Evolutionary conservation across 257 asterid genomes (phyloP), one percentile per base, ranked within the genome.

Genomic region (Thymus quinquecostatus): DNA sequence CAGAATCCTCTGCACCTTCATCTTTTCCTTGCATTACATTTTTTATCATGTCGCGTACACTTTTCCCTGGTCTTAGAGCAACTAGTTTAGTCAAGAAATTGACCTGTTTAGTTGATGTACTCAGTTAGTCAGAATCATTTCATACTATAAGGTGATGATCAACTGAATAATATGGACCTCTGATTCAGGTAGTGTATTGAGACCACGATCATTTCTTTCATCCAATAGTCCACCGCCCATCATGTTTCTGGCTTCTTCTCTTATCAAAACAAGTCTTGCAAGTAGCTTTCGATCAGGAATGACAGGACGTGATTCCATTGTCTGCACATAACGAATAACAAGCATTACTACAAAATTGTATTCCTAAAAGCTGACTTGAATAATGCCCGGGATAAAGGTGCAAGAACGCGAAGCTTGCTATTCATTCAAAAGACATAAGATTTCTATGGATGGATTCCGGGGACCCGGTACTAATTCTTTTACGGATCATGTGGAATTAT

Each of bases 211-310:
- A 77, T 94, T 94, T 87, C 98, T 88, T 81, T 91, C 97, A 70
- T 94, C 96, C 30, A 94, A 83, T 82, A 94, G 78, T 74, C 98
- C 98, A 74, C 98, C 98, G 29, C 98, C 97, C 97, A 94, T 89
- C 98, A 91, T 93, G 77, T 83, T 83, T 80, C 96, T 88, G 57
- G 98, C 96, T 86, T 94, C 98, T 89, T 94, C 98, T 89, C 97
- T 86, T 76, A 94, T 83, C 82, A 94, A 86, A 79, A 89, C 97
- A 45, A 93, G 96, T 84, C 97, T 87, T 48, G 96, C 99, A 60
- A 94, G 97, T 66, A 94, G 86, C 90, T 91, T 93, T 69, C 97
- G 81, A 72, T 91, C 97, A 54, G 97, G 97, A 74, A 94, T 75
- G 60, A 69, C 83, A 10, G 93, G 85, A 47, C 95, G 97, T 53